These are phyloP conservation scores for Cladophialophora psammophila DNA, from an alignment of 2,329 filamentous ascomycete species.

Conservation along the genomic window DNA sequence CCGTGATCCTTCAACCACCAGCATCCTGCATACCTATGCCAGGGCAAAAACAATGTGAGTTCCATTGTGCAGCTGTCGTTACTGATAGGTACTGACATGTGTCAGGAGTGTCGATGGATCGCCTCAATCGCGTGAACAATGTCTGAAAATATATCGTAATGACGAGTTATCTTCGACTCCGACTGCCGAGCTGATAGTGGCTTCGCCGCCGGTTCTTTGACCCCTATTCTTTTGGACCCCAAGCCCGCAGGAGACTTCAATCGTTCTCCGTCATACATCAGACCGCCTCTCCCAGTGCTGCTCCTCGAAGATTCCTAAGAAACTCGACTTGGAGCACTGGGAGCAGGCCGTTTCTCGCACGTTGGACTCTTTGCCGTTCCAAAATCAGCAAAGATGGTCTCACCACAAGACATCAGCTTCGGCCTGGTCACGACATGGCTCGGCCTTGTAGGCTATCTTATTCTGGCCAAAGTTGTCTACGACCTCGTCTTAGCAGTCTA, in stretches of 20 bases:
- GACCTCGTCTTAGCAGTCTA: constrained; percentile 30
- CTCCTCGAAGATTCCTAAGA: neutral
- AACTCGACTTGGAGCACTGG: neutral
- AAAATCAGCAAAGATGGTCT: neutral
- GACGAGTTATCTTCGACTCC: neutral
- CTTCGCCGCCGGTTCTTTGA: neutral
- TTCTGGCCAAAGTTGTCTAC: constrained; percentile 24
- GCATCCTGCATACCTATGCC: neutral
- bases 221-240: constrained; percentile 3
- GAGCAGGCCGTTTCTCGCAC: neutral
- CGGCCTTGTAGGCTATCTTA: constrained; percentile 22
- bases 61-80: neutral
- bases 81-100: neutral
- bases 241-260: neutral
- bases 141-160: neutral
- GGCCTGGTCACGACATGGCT: constrained; percentile 28
- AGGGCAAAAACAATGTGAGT: neutral
- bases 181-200: neutral
- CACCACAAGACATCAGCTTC: constrained; percentile 23
- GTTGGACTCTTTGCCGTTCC: neutral
- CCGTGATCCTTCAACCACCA: neutral
- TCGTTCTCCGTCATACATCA: neutral
- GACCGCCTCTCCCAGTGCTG: constrained; percentile 1
- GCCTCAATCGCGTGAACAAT: no score
- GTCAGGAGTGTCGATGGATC: neutral